Evolutionary conservation across 1,284 basidiomycete species (phyloP), one percentile per base, ranked within the genome.

Genomic region (Rhodofomes roseus): DNA sequence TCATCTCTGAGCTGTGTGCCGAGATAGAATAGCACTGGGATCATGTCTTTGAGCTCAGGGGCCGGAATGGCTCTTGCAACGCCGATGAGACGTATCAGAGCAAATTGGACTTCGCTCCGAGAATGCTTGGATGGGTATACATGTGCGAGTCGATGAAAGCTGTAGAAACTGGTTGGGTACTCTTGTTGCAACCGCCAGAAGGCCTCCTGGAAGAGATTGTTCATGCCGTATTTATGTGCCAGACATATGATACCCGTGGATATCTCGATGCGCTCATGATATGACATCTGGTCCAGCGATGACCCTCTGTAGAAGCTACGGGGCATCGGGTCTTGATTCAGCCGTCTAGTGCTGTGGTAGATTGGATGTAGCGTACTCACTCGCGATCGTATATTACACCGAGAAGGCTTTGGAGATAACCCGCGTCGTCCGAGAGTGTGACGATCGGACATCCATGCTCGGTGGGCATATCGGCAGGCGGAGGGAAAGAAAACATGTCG

Each of bases 141-240:
- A 11, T 34, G 31, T 11, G 5, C 31, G 5, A 34, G 31, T 11
- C 31, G 4, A 34, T 4, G 4, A 11, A 34, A 34, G 31, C 5
- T 34, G 31, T 34, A 34, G 5, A 34, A 34, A 11, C 5, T 8
- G 7, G 14, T 14, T 6, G 37, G 37, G 14, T 14, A 39, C 4
- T 9, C 11, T 4, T 39, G 7, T 18, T 39, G 37, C 37, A 39
- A 18, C 9, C 37, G 37, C 9, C 4, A 14, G 37, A 8, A 14
- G 5, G 37, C 37, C 37, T 39, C 37, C 7, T 6, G 16, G 37
- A 14, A 39, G 5, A 14, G 16, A 14, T 18, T 4, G 37, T 39
- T 12, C 37, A 39, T 63, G 53, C 63, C 60, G 56, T 68, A 68
- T 34, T 68, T 68, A 56, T 68, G 62, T 9, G 62, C 63, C 58